A percentile compares a stretch with the other conserved stretches of the same genome.
Conservation (phyloP, 176 grass and related monocot species). For the Eragrostis nindensis region DNA sequence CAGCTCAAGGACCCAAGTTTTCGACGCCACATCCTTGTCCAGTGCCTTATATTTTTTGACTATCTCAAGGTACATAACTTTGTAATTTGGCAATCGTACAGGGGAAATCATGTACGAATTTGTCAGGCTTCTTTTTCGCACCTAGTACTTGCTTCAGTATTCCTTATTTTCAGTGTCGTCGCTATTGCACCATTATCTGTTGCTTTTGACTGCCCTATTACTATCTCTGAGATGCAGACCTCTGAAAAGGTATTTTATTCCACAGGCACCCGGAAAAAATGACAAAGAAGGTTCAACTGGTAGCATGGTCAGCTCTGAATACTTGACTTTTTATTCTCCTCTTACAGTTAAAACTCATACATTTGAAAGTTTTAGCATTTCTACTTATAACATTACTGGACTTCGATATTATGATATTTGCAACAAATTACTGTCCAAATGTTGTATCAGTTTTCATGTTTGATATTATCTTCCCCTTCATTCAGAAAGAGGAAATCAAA, state of each 20-base stretch:
- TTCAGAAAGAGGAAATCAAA: conserved; percentile 96
- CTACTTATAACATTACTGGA: not conserved
- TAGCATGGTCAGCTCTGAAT: conserved; percentile 74
- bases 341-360: not conserved
- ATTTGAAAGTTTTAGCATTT: not conserved
- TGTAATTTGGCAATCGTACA: conserved; percentile 1
- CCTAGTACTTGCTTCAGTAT: not conserved
- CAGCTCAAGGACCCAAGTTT: conserved; percentile 98
- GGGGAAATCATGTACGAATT: conserved; percentile 5
- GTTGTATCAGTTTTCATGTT: not conserved
- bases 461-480: conserved; percentile 8
- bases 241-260: conserved; percentile 36
- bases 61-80: conserved; percentile 75
- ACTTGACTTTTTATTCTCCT: not conserved
- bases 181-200: not conserved
- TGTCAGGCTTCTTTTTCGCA: conserved; percentile 3
- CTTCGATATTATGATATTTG: not conserved
- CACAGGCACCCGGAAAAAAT: conserved; percentile 93
- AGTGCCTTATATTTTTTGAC: conserved; percentile 97
- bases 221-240: conserved; percentile 16
- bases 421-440: not conserved
- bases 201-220: conserved; percentile 32
- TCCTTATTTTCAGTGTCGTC: not conserved
- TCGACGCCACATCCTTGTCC: conserved; percentile 95
- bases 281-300: conserved; percentile 80